Evolutionary conservation across 495 filamentous ascomycete genomes (phyloP), one percentile per base, ranked within the genome.

Genomic region (Xylaria intraflava): DNA sequence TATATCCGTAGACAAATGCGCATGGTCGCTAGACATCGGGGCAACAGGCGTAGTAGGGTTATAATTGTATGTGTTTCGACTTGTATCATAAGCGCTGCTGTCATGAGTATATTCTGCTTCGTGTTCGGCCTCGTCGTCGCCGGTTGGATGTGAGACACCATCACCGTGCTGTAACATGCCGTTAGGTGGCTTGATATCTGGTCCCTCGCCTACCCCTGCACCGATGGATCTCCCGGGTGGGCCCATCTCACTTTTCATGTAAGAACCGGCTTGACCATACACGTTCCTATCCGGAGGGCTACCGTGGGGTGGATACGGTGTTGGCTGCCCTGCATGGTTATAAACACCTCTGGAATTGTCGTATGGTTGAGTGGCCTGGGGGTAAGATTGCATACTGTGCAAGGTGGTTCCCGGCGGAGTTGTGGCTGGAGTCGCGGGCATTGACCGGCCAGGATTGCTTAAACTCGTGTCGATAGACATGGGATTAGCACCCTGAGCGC

Each of bases 341-440:
- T 95, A 94, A 72, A 93, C 85, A 20, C 83, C 82, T 53, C 89
- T 81, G n/a, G 83, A 80, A 62, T 62, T 82, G 51, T 95, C 89
- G 56, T 94, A 94, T 6, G 82, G 72, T 49, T 90, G 83, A 46
- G 82, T 81, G 10, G 69, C 78, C 49, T 84, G 85, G 36, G 90
- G 91, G 26, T 80, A 80, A 1, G 78, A 77, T 46, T 87, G 88
- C 79, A 95, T 87, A 55, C 80, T 83, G 51, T 89, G 86, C 56
- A 91, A 72, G 30, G 79, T 76, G 48, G 73, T 83, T 3, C 88
- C 92, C 0, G 93, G 93, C 1, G 93, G 93, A 1, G 93, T 97
- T 8, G 90, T 95, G 9, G 93, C 87, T 12, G 94, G 93, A 6
- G 94, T 96, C 26, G 87, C 90, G 8, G 92, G 93, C 76, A 96